Conservation (phyloP, 805 yeast species). For the Cephaloascus fragrans region DNA sequence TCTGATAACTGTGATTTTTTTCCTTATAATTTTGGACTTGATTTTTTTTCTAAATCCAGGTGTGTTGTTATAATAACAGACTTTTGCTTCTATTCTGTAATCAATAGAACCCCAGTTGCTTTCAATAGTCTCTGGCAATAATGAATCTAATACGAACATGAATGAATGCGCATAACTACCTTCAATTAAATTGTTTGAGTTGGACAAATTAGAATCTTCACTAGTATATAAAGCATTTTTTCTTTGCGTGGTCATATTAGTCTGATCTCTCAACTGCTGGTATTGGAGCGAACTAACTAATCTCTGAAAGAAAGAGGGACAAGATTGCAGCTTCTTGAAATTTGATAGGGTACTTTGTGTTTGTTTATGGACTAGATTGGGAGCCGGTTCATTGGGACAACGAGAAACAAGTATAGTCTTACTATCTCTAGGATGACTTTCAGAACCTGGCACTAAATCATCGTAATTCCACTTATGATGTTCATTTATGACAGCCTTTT, state of each 20-base stretch:
- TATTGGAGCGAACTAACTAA: not conserved
- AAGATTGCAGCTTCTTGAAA: not conserved
- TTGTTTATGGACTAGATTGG: no score
- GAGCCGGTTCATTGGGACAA: no score
- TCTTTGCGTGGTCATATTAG: not conserved
- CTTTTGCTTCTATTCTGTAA: not conserved
- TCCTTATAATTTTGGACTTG: not conserved
- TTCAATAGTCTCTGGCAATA: not conserved
- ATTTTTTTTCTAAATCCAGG: not conserved
- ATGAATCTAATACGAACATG: not conserved
- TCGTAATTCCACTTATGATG: not conserved
- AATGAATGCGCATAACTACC: not conserved
- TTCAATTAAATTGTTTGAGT: no score
- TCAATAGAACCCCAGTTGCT: not conserved
- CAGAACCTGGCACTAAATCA: no score
- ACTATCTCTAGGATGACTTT: no score
- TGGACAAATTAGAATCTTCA: no score
- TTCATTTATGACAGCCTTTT: not conserved
- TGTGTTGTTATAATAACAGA: no score
- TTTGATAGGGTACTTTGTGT: not conserved
- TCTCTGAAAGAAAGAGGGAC: not conserved
- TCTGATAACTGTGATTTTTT: not conserved
- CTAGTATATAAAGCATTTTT: not conserved
- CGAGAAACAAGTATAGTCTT: no score
- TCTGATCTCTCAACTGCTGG: not conserved